These are phyloP conservation scores for Uncinocarpus reesii DNA, from an alignment of 2,329 filamentous ascomycete genomes.

Conservation along the genomic window DNA sequence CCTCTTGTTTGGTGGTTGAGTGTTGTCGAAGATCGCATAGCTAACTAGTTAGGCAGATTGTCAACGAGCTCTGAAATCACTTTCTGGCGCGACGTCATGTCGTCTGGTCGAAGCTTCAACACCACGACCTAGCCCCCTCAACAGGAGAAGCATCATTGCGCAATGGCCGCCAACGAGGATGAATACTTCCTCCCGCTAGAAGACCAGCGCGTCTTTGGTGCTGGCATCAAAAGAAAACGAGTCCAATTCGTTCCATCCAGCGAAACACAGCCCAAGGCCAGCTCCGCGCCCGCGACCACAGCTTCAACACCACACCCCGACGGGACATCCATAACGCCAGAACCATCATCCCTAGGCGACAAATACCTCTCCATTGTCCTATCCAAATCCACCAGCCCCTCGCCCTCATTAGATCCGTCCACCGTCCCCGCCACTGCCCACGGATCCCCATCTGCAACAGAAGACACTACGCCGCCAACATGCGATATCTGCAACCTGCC, in stretches of 20 bases:
- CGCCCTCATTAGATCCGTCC: neutral
- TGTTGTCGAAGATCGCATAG: neutral
- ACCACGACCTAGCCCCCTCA: neutral
- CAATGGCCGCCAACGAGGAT: slow-evolving; percentile 37
- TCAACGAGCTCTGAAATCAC: no score
- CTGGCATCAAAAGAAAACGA: slow-evolving; percentile 52
- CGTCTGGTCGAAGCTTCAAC: no score
- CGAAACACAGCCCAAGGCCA: slow-evolving; percentile 24
- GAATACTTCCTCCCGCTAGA: slow-evolving; percentile 49
- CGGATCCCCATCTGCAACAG: neutral
- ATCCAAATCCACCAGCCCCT: slow-evolving; percentile 15
- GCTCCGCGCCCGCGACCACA: slow-evolving; percentile 23
- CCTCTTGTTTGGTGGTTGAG: neutral
- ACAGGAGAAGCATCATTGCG: neutral
- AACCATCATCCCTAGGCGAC: slow-evolving; percentile 26
- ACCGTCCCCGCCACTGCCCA: neutral
- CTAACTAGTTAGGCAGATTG: no score
- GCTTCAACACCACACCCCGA: slow-evolving; percentile 16
- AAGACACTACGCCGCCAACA: slow-evolving; percentile 19
- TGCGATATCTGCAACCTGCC: slow-evolving; percentile 56
- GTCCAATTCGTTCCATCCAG: slow-evolving; percentile 50
- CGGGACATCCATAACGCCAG: neutral
- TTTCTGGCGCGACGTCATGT: no score
- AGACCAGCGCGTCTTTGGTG: slow-evolving; percentile 51
- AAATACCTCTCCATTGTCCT: slow-evolving; percentile 42